Conservation (phyloP, 495 filamentous ascomycete species). For the Massariosphaeria phaeospora region DNA sequence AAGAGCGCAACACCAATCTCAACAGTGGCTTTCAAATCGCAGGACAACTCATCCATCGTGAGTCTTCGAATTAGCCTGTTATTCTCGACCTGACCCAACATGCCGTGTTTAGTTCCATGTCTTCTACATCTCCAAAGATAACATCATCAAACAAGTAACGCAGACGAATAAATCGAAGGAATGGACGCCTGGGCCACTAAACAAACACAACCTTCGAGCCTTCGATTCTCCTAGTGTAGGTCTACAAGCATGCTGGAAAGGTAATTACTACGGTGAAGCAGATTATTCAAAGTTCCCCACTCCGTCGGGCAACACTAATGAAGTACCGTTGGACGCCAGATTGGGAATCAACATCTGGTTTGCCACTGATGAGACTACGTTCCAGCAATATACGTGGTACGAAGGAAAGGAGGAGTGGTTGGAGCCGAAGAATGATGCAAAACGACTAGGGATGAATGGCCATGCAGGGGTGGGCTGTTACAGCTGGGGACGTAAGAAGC, state of each 20-base stretch:
- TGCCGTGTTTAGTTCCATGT: constrained; percentile 33
- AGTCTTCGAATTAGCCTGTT: not conserved
- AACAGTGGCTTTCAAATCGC: constrained; percentile 36
- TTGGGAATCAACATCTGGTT: constrained; percentile 39
- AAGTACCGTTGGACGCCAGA: not conserved
- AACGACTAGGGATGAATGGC: constrained; percentile 32
- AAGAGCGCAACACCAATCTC: constrained; percentile 41
- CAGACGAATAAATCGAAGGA: constrained; percentile 36
- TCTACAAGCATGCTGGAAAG: constrained; percentile 42
- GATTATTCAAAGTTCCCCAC: constrained; percentile 21
- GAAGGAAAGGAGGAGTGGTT: constrained; percentile 32
- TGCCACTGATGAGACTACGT: constrained; percentile 34
- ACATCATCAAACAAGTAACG: constrained; percentile 32
- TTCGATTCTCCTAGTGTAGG: constrained; percentile 36
- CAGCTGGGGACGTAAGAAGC: constrained; percentile 30
- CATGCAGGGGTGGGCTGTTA: constrained; percentile 41
- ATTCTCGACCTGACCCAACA: too few species aligned
- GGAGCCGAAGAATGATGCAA: constrained; percentile 27
- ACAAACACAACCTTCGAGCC: constrained; percentile 32
- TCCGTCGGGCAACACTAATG: not conserved
- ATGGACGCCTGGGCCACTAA: constrained; percentile 34
- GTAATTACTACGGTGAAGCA: constrained; percentile 38
- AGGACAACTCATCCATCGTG: constrained; percentile 30
- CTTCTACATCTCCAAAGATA: constrained; percentile 38
- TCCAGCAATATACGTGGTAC: constrained; percentile 38